A percentile compares a stretch with the other conserved stretches of the same genome.
These are phyloP conservation scores for barley (Hordeum vulgare) DNA, from an alignment of 176 grass and related monocot species.

Conservation along the genomic window DNA sequence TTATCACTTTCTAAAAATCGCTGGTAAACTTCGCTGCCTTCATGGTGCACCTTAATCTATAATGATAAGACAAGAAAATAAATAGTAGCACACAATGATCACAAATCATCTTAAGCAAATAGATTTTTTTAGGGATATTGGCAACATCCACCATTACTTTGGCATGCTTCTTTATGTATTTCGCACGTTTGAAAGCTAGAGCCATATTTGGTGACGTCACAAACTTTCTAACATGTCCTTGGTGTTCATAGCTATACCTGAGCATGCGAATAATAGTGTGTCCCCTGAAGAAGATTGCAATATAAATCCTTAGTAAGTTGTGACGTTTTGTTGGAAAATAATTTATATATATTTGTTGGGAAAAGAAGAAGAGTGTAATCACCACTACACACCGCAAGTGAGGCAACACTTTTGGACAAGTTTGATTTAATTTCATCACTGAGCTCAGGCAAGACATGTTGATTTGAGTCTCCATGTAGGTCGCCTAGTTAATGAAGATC, in stretches of 20 bases:
- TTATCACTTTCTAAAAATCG: neutral
- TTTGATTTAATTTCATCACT: neutral
- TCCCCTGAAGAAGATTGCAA: neutral
- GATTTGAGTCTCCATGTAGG: neutral
- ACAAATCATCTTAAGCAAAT: neutral
- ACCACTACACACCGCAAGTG: neutral
- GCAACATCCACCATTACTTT: conserved; percentile 1
- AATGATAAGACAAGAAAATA: neutral
- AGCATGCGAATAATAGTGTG: conserved; percentile 8
- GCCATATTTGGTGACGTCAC: conserved; percentile 15
- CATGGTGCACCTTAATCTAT: conserved; percentile 8
- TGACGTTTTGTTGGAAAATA: neutral
- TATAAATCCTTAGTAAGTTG: neutral
- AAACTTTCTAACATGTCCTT: neutral
- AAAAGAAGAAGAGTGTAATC: neutral
- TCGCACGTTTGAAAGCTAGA: neutral
- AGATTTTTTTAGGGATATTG: neutral
- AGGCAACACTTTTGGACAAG: neutral
- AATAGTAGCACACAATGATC: neutral
- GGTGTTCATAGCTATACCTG: neutral
- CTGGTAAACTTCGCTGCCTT: conserved; percentile 3
- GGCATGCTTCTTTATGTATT: neutral
- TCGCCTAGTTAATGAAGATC: neutral
- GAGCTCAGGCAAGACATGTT: neutral
- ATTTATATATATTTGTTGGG: neutral